Evolutionary conservation across 2,329 filamentous ascomycete species (phyloP).

Genomic region (Kalmusia sp.): DNA sequence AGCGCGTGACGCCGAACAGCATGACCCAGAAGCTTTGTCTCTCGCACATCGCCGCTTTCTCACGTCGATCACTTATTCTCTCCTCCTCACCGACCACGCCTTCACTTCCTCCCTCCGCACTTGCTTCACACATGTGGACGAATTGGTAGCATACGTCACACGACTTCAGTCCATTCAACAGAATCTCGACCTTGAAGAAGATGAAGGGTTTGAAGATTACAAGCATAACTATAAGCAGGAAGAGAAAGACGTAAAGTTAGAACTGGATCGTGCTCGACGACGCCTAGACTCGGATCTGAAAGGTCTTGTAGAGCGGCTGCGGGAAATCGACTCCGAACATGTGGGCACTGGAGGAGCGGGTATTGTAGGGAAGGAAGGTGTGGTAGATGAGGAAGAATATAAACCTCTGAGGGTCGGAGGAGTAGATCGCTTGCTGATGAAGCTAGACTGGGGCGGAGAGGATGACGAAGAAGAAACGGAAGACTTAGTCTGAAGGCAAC

Average conservation of each 20-base stretch:
- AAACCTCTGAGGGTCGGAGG: constrained; percentile 77
- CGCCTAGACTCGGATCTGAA: constrained; percentile 73
- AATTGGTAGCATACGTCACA: constrained; percentile 77
- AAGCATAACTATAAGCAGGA: constrained; percentile 66
- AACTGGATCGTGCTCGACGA: constrained; percentile 69
- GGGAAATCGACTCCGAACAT: constrained; percentile 65
- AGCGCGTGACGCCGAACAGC: constrained; percentile 47
- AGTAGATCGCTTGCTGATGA: constrained; percentile 87
- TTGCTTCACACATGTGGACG: constrained; percentile 78
- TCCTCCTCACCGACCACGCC: constrained; percentile 69
- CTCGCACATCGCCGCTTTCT: constrained; percentile 82
- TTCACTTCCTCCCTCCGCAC: constrained; percentile 72
- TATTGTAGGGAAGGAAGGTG: constrained; percentile 14
- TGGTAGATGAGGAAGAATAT: constrained; percentile 61
- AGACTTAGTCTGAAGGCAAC: constrained; percentile 29
- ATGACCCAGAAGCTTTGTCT: constrained; percentile 86
- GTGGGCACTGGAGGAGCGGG: constrained; percentile 38
- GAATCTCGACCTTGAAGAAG: constrained; percentile 79
- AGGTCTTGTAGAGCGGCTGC: constrained; percentile 62
- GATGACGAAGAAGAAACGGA: constrained; percentile 37
- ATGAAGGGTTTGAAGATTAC: constrained; percentile 76
- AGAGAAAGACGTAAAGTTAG: constrained; percentile 70
- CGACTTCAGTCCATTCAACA: constrained; percentile 79
- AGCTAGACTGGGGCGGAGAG: constrained; percentile 71
- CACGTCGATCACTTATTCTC: constrained; percentile 67